Percentiles rank a stretch among this genome's conserved stretches.
Conservation (phyloP, 1,139 yeast species). For the Taphrina pruni region DNA sequence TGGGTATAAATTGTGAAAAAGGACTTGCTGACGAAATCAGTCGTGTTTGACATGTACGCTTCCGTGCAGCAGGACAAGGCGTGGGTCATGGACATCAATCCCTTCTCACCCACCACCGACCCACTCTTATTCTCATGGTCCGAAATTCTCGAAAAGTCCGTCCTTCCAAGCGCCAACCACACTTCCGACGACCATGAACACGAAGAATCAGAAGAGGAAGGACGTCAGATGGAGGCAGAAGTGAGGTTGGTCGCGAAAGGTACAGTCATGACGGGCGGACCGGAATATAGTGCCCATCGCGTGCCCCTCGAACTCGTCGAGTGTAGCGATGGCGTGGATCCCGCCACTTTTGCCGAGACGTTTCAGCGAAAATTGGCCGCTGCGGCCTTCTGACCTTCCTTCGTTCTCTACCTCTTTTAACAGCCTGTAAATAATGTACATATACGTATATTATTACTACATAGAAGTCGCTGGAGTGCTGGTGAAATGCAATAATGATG, state of each 20-base stretch:
- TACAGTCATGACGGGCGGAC: constrained; percentile 64
- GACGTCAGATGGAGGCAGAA: constrained; percentile 49
- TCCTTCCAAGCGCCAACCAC: too few relatives aligned
- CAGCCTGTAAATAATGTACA: background rate
- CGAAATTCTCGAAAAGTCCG: constrained; percentile 54
- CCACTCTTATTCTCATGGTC: constrained; percentile 82
- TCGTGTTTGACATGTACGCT: constrained; percentile 78
- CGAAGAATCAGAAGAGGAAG: background rate
- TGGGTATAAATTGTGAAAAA: too few relatives aligned
- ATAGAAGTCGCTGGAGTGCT: background rate
- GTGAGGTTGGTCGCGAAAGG: constrained; percentile 73
- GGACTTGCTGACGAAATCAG: constrained; percentile 6
- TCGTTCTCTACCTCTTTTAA: too few relatives aligned
- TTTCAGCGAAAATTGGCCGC: constrained; percentile 46
- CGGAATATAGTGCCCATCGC: constrained; percentile 83
- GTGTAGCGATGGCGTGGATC: constrained; percentile 59
- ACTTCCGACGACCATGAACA: constrained; percentile 45
- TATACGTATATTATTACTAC: background rate
- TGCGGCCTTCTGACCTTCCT: constrained; percentile 16
- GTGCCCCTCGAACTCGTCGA: constrained; percentile 91
- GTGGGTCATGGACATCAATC: constrained; percentile 80
- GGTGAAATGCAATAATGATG: background rate
- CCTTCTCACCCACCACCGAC: constrained; percentile 79
- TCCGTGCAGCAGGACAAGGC: constrained; percentile 74
- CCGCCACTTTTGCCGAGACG: constrained; percentile 46